These are phyloP conservation scores for Jackrogersella minutella DNA, from an alignment of 495 filamentous ascomycete genomes.

Conservation along the genomic window DNA sequence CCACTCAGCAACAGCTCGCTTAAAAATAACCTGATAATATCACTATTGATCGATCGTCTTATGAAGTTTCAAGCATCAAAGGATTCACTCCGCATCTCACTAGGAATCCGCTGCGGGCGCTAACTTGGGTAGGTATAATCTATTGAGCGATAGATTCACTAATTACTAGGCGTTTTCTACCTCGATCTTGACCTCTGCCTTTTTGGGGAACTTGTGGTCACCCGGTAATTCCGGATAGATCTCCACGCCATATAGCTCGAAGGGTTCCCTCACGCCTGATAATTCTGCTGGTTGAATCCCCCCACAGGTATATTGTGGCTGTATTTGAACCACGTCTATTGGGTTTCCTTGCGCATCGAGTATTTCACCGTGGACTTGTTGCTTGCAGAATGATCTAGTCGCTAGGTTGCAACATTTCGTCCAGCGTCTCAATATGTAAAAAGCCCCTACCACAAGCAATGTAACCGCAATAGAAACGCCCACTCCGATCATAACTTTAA, in stretches of 20 bases:
- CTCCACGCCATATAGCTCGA: neutral
- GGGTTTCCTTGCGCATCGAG: neutral
- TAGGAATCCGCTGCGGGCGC: too few species aligned
- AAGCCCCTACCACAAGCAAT: neutral
- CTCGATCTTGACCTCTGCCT: neutral
- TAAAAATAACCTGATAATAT: too few species aligned
- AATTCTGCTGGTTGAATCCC: neutral
- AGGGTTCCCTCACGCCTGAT: neutral
- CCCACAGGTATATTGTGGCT: neutral
- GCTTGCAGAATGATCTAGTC: neutral
- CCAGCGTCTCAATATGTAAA: neutral
- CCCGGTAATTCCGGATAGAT: neutral
- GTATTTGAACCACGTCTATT: too few species aligned
- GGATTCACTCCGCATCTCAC: too few species aligned
- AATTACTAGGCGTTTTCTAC: too few species aligned
- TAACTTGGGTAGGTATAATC: too few species aligned
- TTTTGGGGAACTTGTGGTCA: neutral
- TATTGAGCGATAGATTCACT: too few species aligned
- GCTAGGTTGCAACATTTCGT: neutral
- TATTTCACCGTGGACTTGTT: neutral
- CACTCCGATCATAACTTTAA: neutral
- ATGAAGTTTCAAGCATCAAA: too few species aligned
- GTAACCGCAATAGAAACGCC: neutral
- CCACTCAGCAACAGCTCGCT: too few species aligned
- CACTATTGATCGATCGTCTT: too few species aligned